A percentile compares a stretch with the other conserved stretches of the same genome.
Conservation (phyloP, 2,329 filamentous ascomycete species). For the Xylaria sp. region DNA sequence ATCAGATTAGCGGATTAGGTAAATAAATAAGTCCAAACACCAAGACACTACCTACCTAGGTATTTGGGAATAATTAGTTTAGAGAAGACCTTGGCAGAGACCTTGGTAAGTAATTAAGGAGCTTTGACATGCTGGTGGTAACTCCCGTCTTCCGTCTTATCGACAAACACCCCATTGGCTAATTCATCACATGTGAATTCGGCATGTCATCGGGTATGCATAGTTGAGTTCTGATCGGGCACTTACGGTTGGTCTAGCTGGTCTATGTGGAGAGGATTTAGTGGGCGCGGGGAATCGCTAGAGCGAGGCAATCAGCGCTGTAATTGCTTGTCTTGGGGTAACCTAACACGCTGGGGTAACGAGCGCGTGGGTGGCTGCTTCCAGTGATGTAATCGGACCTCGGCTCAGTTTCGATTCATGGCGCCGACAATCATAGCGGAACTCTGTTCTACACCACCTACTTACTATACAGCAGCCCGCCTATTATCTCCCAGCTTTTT, state of each 20-base stretch:
- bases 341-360: background rate
- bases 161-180: background rate
- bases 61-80: no score
- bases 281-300: conserved; percentile 11
- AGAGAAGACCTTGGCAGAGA: no score
- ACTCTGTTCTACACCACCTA: conserved; percentile 14
- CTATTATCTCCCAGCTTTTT: background rate
- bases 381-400: conserved; percentile 49
- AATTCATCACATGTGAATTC: conserved; percentile 34
- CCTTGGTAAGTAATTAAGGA: background rate
- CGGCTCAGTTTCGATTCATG: conserved; percentile 38
- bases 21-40: no score
- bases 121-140: background rate
- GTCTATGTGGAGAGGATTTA: background rate
- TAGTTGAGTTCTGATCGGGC: background rate
- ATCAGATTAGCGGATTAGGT: background rate
- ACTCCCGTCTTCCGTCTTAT: background rate
- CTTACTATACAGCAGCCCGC: background rate
- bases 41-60: background rate
- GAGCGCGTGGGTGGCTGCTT: background rate
- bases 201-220: conserved; percentile 1
- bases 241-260: background rate
- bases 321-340: background rate
- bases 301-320: background rate
- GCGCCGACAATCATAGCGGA: conserved; percentile 24